Conservation (phyloP, 441 rosid genomes). For the Adansonia gregorii region DNA sequence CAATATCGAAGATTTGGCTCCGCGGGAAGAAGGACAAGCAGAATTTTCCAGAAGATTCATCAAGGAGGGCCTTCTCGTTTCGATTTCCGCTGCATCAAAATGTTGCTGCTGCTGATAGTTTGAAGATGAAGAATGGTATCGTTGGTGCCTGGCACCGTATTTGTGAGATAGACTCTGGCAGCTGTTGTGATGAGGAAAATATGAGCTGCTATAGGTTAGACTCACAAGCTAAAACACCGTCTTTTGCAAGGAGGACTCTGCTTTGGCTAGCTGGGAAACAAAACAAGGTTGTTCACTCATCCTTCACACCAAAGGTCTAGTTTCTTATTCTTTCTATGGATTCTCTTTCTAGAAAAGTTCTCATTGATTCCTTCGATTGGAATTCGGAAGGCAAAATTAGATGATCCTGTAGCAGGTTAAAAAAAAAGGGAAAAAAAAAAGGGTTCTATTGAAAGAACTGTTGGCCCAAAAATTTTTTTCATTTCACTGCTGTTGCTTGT, state of each 20-base stretch:
- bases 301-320: slow-evolving; percentile 59
- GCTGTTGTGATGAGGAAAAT: slow-evolving; percentile 56
- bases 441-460: not conserved
- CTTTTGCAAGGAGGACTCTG: slow-evolving; percentile 91
- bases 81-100: slow-evolving; percentile 50
- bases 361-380: slow-evolving; percentile 27
- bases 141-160: slow-evolving; percentile 24
- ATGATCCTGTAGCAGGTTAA: slow-evolving; percentile 38
- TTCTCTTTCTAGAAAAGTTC: slow-evolving; percentile 31
- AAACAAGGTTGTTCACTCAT: slow-evolving; percentile 86
- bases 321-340: slow-evolving; percentile 29
- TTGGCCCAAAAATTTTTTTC: not conserved
- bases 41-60: slow-evolving; percentile 39
- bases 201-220: slow-evolving; percentile 50
- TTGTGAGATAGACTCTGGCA: slow-evolving; percentile 42
- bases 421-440: slow-evolving; percentile 7
- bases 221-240: slow-evolving; percentile 66
- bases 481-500: slow-evolving; percentile 1
- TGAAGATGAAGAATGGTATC: slow-evolving; percentile 35
- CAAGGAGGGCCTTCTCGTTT: slow-evolving; percentile 75
- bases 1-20: slow-evolving; percentile 86
- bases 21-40: slow-evolving; percentile 56
- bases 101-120: slow-evolving; percentile 29
- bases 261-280: slow-evolving; percentile 87
- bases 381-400: slow-evolving; percentile 38